These are phyloP conservation scores for Ilyonectria mors-panacis DNA, from an alignment of 2,329 filamentous ascomycete genomes.

Conservation along the genomic window DNA sequence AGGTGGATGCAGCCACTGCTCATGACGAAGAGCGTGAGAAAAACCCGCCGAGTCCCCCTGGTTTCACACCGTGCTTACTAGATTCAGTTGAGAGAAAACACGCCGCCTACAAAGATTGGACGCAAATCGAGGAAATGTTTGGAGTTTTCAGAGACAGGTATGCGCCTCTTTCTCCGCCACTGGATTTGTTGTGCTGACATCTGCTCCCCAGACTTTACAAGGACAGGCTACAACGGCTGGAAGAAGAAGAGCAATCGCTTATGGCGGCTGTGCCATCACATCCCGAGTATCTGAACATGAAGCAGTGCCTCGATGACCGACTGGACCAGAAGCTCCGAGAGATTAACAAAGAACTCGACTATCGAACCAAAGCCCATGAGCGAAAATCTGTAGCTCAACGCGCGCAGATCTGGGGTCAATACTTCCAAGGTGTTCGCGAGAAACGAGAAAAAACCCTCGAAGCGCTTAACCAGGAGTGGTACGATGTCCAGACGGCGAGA, in stretches of 20 bases:
- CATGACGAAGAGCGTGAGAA: conserved; percentile 76
- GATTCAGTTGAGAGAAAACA: conserved; percentile 81
- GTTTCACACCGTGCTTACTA: conserved; percentile 40
- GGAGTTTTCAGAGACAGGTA: conserved; percentile 85
- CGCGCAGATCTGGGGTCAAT: conserved; percentile 90
- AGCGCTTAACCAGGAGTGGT: conserved; percentile 89
- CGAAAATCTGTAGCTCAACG: conserved; percentile 84
- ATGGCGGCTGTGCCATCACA: conserved; percentile 78
- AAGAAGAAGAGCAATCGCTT: conserved; percentile 77
- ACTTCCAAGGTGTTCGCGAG: conserved; percentile 88
- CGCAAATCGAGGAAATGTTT: conserved; percentile 90
- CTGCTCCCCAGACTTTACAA: conserved; percentile 79
- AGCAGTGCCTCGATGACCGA: conserved; percentile 87
- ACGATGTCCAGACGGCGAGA: conserved; percentile 91
- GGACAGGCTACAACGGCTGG: conserved; percentile 86
- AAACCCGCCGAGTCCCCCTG: conserved; percentile 11
- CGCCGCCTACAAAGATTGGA: conserved; percentile 83
- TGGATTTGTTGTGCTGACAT: conserved; percentile 39
- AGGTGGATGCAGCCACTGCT: conserved; percentile 70
- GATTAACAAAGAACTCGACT: conserved; percentile 80
- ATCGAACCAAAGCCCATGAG: conserved; percentile 81
- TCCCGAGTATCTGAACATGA: conserved; percentile 91
- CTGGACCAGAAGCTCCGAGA: conserved; percentile 84
- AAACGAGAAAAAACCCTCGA: conserved; percentile 85
- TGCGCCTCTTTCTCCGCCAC: conserved; percentile 44